Base-by-base conservation (phyloP, 1,284 basidiomycete genomes). In the Paramarasmius palmivorus region DNA sequence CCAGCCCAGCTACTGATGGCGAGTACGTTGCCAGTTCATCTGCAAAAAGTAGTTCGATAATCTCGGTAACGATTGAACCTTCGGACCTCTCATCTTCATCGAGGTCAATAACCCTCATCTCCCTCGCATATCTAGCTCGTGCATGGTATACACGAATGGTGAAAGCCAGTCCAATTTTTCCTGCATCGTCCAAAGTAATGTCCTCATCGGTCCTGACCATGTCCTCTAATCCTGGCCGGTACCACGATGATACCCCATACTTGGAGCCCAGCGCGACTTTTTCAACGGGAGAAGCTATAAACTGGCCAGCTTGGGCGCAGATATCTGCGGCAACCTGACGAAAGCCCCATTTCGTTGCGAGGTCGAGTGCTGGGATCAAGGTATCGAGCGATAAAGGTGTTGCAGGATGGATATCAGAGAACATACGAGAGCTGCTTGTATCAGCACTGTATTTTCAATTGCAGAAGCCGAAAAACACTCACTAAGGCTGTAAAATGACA, bases 151-250 rank as follows among this genome's bases (percentile, higher is more conserved):
- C 35, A 14, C 48, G 29, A 3, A 49, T 29, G 38, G 48, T 35
- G 9, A 49, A 49, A 22, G 32, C 35, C 17, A 37, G 23, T 3
- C 48, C 48, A n/a, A 49, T 49, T n/a, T 20, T 25, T n/a, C 38
- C 35, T 23, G 48, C 48, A 2, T 49, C 48, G 12, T 37, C 48
- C 32, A 49, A 35, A 22, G n/a, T 38, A 20, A 49, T 49, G 25
- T 49, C 48, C 12, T 37, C 48, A 20, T 49, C 48, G 34, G 34
- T 49, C n/a, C 12, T n/a, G 7, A 49, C 48, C n/a, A 49, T n/a
- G 8, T 37, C 34, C 23, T 49, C 48, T 7, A 49, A 35, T 9
- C 48, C 48, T 22, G 17, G 29, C 4, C 48, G 48, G 20, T 35
- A 49, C 48, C 48, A 49, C 14, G 35, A 3, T 10, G 22, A 7